A percentile compares a stretch with the other conserved stretches of the same genome.
Evolutionary conservation across 805 yeast species (phyloP).

Genomic region (Kuraishia ogatae): DNA sequence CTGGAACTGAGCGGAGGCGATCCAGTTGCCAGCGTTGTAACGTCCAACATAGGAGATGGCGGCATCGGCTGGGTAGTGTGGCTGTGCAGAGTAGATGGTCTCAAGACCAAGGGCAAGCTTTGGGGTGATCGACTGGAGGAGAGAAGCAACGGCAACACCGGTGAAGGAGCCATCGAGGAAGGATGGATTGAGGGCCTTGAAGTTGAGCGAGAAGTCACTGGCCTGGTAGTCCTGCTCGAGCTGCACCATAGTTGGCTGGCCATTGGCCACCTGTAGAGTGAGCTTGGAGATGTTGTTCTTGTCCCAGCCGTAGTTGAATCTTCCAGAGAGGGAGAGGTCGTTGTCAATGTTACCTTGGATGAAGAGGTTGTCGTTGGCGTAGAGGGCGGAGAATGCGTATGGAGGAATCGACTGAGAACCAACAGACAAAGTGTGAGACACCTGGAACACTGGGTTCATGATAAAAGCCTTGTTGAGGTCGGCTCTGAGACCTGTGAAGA

Average conservation of each 20-base stretch:
- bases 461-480: slow-evolving; percentile 89
- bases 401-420: slow-evolving; percentile 84
- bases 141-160: slow-evolving; percentile 89
- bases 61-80: slow-evolving; percentile 72
- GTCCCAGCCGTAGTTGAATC: slow-evolving; percentile 88
- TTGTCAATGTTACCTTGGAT: slow-evolving; percentile 90
- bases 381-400: slow-evolving; percentile 84
- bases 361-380: slow-evolving; percentile 77
- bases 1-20: slow-evolving; percentile 87
- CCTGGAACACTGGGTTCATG: slow-evolving; percentile 92
- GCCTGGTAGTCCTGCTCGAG: slow-evolving; percentile 95
- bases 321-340: slow-evolving; percentile 77
- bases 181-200: slow-evolving; percentile 88
- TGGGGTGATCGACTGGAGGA: slow-evolving; percentile 83
- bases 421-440: slow-evolving; percentile 84
- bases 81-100: slow-evolving; percentile 75
- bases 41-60: slow-evolving; percentile 87
- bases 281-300: slow-evolving; percentile 70
- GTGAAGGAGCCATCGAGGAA: slow-evolving; percentile 65
- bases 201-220: slow-evolving; percentile 76
- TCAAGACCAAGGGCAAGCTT: slow-evolving; percentile 85
- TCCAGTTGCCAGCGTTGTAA: slow-evolving; percentile 84
- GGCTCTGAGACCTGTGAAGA: slow-evolving; percentile 93
- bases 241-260: slow-evolving; percentile 91
- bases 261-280: slow-evolving; percentile 79